These are phyloP conservation scores for Claviceps sp. DNA, from an alignment of 2,329 filamentous ascomycete genomes.

Conservation along the genomic window DNA sequence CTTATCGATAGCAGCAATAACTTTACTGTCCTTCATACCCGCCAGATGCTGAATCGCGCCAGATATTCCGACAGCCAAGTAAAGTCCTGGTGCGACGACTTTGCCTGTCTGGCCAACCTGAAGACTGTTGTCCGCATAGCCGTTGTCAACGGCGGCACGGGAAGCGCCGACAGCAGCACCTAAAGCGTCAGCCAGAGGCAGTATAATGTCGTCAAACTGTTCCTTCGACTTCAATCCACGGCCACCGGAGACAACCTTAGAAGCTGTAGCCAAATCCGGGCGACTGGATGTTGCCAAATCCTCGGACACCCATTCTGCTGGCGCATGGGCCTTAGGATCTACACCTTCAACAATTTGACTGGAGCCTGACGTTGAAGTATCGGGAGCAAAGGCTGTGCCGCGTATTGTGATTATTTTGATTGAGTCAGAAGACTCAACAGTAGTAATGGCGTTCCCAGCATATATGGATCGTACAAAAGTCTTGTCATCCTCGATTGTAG, in stretches of 20 bases:
- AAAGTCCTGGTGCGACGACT: slow-evolving; percentile 91
- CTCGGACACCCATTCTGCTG: slow-evolving; percentile 86
- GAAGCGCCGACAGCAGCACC: slow-evolving; percentile 95
- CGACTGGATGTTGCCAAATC: slow-evolving; percentile 87
- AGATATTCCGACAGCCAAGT: slow-evolving; percentile 89
- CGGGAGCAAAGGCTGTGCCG: slow-evolving; percentile 77
- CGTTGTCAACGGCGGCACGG: slow-evolving; percentile 88
- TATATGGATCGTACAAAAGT: slow-evolving; percentile 96
- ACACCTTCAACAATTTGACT: slow-evolving; percentile 67
- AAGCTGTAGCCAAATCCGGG: slow-evolving; percentile 82
- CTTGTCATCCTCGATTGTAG: slow-evolving; percentile 71
- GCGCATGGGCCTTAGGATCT: slow-evolving; percentile 63
- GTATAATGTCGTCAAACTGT: slow-evolving; percentile 87
- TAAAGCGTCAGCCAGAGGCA: slow-evolving; percentile 80
- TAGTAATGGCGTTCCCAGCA: slow-evolving; percentile 92
- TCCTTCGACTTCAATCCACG: slow-evolving; percentile 95
- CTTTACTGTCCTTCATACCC: slow-evolving; percentile 99
- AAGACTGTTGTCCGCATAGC: slow-evolving; percentile 95
- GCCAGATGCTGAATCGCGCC: slow-evolving; percentile 96
- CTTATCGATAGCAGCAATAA: slow-evolving; percentile 98
- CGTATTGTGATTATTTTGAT: slow-evolving; percentile 87
- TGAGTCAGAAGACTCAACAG: slow-evolving; percentile 75
- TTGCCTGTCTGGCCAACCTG: slow-evolving; percentile 98
- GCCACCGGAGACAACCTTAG: slow-evolving; percentile 82
- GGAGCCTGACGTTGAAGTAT: slow-evolving; percentile 56